phyloP scores from a whole-genome alignment of 305 asterid genomes.

The Plantago rigida region DNA sequence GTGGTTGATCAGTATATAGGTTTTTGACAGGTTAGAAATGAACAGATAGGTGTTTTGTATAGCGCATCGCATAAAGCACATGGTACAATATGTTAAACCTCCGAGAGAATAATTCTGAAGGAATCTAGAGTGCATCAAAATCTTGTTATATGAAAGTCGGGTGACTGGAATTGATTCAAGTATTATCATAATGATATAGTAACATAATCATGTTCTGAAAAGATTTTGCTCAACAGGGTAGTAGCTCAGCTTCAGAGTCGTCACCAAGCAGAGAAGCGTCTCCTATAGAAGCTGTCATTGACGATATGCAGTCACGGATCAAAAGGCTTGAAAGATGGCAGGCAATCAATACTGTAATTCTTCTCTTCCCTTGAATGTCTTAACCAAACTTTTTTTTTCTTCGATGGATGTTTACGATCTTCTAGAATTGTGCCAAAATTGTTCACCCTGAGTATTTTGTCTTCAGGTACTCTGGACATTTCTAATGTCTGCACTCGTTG shows the following conservation, averaged over 20 bases:
- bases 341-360: slow-evolving; percentile 60
- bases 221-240: slow-evolving; percentile 39
- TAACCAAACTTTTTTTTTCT: not conserved
- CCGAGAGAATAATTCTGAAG: no score
- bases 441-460: not conserved
- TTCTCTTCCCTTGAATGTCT: not conserved
- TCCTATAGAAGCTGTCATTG: slow-evolving; percentile 62
- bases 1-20: no score
- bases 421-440: not conserved
- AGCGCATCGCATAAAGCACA: no score
- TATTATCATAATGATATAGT: no score
- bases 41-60: no score
- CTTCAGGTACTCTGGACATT: slow-evolving; percentile 91
- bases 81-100: no score
- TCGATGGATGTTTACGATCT: not conserved
- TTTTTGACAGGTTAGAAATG: no score
- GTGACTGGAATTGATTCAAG: no score
- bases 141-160: no score
- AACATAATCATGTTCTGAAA: no score
- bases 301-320: slow-evolving; percentile 84
- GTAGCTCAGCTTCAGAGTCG: slow-evolving; percentile 73
- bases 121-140: no score
- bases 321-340: slow-evolving; percentile 89
- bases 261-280: slow-evolving; percentile 76
- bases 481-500: slow-evolving; percentile 88